Evolutionary conservation across 2,329 filamentous ascomycete species (phyloP).

Genomic region (Bertia moriformis): DNA sequence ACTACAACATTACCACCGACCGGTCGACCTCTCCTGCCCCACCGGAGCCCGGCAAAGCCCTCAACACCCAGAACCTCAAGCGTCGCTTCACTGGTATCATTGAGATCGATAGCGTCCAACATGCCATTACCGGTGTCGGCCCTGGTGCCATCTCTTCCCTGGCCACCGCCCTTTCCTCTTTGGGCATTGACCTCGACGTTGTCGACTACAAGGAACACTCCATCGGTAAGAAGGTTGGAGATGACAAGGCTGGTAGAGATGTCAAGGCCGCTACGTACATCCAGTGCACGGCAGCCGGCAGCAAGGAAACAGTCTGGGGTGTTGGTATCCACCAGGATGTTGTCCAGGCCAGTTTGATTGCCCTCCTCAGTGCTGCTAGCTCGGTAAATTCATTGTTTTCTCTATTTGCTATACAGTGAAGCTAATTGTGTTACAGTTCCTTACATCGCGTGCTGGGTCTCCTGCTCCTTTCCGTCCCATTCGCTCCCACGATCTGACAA

Average conservation of each 20-base stretch:
- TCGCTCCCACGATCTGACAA: not conserved
- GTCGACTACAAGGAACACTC: constrained; percentile 94
- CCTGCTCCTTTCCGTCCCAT: not conserved
- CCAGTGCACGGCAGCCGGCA: constrained; percentile 61
- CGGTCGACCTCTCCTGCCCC: constrained; percentile 63
- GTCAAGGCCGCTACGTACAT: constrained; percentile 95
- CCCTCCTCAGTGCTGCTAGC: constrained; percentile 70
- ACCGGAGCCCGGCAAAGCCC: constrained; percentile 52
- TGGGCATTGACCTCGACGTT: constrained; percentile 81
- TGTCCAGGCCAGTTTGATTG: constrained; percentile 76
- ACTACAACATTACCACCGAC: constrained; percentile 82
- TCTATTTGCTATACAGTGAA: not conserved
- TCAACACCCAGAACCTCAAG: constrained; percentile 64
- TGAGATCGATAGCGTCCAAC: constrained; percentile 66
- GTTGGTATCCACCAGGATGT: constrained; percentile 87
- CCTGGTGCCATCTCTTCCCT: constrained; percentile 85
- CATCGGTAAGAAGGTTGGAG: constrained; percentile 64
- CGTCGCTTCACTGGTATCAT: constrained; percentile 77
- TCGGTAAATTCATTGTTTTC: constrained; percentile 48
- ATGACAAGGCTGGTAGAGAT: constrained; percentile 51
- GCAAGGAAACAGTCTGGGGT: constrained; percentile 67
- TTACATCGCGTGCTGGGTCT: not conserved
- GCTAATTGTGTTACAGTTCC: not conserved
- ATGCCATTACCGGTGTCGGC: constrained; percentile 64
- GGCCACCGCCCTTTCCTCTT: constrained; percentile 61